Base-by-base conservation (phyloP, 176 grass and related monocot genomes). In the Oryza glumipatula region DNA sequence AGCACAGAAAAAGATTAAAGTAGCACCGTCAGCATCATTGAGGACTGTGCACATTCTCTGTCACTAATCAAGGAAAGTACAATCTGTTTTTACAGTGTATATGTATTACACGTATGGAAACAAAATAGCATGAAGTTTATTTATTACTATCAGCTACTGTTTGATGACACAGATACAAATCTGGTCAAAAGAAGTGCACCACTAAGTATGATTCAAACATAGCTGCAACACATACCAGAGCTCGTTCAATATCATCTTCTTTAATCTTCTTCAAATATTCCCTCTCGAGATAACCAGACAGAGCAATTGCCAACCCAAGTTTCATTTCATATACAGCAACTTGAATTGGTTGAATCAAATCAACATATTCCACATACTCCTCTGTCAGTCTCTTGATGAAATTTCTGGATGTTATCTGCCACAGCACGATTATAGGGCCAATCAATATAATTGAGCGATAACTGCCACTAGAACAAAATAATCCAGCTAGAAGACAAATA, bases 311-410 rank as follows among this genome's bases (percentile, higher is more conserved):
- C 80, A 98, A 88, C 19, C 95, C 95, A 84, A 98, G 87, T 84
- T 98, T 98, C 95, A 98, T 92, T 90, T 98, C 95, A 58, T 98
- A 98, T 43, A 98, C 73, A 65, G 95, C 91, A 58, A 98, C 93
- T 94, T 95, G 95, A 83, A 95, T 77, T 85, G 95, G 95, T 86
- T 93, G 89, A 88, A 98, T 88, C 76, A 98, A 90, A 87, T 98
- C 95, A 70, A 69, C 16, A 90, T 93, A 98, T 61, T 98, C 93
- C 3, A 64, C 76, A 88, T 88, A 98, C 23, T 98, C 91, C 63
- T 98, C 93, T 61, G 93, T 93, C 43, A 98, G 87, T 64, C 79
- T 90, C 60, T 92, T 80, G 76, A 98, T 92, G 58, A 98, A 93
- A 65, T 79, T 88, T 13, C 80, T 74, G 35, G 93, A 91, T 76